Evolutionary conservation across 345 rosid genomes (phyloP).

Genomic region (sweet orange (Citrus sinensis)): DNA sequence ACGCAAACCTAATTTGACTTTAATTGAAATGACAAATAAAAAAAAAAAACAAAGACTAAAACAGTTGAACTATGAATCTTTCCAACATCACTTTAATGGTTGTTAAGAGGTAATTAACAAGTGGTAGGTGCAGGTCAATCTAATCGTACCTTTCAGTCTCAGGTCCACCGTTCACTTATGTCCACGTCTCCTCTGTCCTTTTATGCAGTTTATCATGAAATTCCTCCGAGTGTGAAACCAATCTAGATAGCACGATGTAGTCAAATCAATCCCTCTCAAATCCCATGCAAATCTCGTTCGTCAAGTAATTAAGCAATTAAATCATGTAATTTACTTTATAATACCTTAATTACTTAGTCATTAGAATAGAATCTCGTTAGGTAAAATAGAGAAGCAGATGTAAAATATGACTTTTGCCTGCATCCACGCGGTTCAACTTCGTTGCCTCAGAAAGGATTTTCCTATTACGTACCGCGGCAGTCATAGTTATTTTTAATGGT

Average conservation of each 20-base stretch:
- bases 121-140: not conserved
- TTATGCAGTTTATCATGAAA: not conserved
- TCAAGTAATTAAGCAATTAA: not conserved
- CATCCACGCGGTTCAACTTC: not conserved
- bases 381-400: not conserved
- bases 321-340: not conserved
- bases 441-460: not conserved
- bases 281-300: not conserved
- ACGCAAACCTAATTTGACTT: too few species aligned
- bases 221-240: slow-evolving; percentile 5
- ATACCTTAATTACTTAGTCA: not conserved
- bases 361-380: not conserved
- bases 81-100: too few species aligned
- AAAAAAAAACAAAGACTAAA: too few species aligned
- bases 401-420: not conserved
- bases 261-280: slow-evolving; percentile 7
- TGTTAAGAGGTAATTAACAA: too few species aligned
- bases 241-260: not conserved
- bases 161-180: slow-evolving; percentile 6
- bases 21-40: too few species aligned
- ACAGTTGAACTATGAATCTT: too few species aligned
- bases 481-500: too few species aligned
- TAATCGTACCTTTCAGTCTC: slow-evolving; percentile 1
- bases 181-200: not conserved
- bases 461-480: too few species aligned